These are phyloP conservation scores for Piper betle DNA, from an alignment of 164 flowering plant genomes.

Conservation along the genomic window DNA sequence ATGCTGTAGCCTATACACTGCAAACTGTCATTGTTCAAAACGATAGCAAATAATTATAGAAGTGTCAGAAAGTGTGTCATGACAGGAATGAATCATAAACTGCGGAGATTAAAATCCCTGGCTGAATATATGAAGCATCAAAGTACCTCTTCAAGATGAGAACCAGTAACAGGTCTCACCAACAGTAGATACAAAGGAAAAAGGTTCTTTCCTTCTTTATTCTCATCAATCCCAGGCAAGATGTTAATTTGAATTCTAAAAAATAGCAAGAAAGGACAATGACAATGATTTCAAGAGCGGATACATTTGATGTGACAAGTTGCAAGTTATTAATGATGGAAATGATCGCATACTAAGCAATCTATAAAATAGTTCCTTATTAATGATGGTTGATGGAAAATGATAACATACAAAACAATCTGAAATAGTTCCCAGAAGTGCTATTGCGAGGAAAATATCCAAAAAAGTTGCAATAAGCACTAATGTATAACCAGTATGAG, in stretches of 20 bases:
- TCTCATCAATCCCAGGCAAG: slow-evolving; percentile 32
- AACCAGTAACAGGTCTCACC: slow-evolving; percentile 43
- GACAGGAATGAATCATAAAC: background rate
- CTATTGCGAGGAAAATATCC: too few species aligned
- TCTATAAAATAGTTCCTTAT: too few species aligned
- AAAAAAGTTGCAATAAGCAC: too few species aligned
- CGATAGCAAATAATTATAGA: background rate
- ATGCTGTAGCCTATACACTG: slow-evolving; percentile 31
- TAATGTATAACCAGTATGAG: too few species aligned
- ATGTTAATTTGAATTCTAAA: slow-evolving; percentile 58
- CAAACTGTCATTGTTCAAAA: slow-evolving; percentile 25
- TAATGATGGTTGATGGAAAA: too few species aligned
- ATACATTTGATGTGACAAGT: too few species aligned
- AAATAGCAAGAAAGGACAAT: background rate
- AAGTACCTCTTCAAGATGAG: slow-evolving; percentile 41
- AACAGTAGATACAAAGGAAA: slow-evolving; percentile 58
- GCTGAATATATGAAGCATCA: too few species aligned
- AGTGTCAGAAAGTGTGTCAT: background rate
- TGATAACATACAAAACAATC: too few species aligned
- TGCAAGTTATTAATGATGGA: too few species aligned
- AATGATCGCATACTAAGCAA: too few species aligned
- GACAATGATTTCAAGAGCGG: background rate
- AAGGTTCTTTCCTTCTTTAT: slow-evolving; percentile 25
- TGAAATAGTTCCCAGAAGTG: too few species aligned
- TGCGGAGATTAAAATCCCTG: background rate